Percentiles rank a stretch among this genome's conserved stretches.
Conservation (phyloP, 2,329 filamentous ascomycete genomes). For the Fragosphaeria purpurea region DNA sequence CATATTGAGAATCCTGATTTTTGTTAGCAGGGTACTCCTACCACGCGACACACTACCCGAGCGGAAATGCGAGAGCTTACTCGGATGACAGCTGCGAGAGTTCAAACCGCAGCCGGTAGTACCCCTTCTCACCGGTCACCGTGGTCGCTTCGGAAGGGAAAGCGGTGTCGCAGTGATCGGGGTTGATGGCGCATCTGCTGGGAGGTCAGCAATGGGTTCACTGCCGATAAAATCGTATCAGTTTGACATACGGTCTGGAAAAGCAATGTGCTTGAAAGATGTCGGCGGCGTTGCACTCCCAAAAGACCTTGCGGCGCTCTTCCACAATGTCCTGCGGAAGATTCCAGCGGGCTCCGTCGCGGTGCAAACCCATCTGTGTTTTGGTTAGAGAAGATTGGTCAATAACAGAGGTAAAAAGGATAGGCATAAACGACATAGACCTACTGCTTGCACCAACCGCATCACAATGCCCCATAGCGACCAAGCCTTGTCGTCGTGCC, state of each 20-base stretch:
- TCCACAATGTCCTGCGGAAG: not conserved
- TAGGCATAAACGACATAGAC: too few species aligned
- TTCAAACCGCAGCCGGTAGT: not conserved
- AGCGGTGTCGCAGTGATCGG: constrained; percentile 5
- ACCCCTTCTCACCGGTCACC: not conserved
- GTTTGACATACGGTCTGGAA: not conserved
- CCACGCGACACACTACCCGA: too few species aligned
- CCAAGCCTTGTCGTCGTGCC: constrained; percentile 4
- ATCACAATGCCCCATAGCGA: constrained; percentile 3
- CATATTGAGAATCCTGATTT: constrained; percentile 5
- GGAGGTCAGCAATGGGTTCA: too few species aligned
- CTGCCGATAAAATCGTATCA: too few species aligned
- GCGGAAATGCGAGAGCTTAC: not conserved
- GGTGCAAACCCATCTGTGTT: not conserved
- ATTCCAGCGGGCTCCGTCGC: constrained; percentile 1
- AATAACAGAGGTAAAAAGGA: too few species aligned
- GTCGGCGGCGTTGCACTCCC: constrained; percentile 7
- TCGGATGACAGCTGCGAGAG: constrained; percentile 1
- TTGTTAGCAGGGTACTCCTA: too few species aligned
- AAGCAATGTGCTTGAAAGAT: constrained; percentile 7
- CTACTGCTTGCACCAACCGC: constrained; percentile 3
- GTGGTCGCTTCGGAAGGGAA: not conserved
- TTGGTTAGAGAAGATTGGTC: not conserved
- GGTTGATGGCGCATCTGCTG: not conserved
- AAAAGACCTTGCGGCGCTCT: constrained; percentile 6